Evolutionary conservation across 805 yeast species (phyloP), one percentile per base, ranked within the genome.

Genomic region (Priceomyces medius): DNA sequence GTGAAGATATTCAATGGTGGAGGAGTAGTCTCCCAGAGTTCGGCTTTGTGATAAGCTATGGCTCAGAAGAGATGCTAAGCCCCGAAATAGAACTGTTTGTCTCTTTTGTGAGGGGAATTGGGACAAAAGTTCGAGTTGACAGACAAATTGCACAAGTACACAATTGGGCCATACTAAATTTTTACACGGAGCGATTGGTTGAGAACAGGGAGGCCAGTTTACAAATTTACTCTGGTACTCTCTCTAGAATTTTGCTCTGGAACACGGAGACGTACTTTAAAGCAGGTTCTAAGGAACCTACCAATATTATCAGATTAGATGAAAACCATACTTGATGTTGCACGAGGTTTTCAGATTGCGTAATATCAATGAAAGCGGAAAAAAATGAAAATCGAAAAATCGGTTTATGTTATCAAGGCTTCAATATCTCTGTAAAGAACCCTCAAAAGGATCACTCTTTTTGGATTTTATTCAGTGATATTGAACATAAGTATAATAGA

Each of bases 131-230:
- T 8, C 63, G 64, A 37, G 49, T 66, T 10, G 64, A 65, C 43
- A 53, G 56, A 14, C 63, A 59, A 31, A 51, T 49, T 2, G 57
- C 62, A 21, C 67, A 62, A 40, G 51, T 70, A 2, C 81, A 77
- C 44, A 63, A 73, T 14, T 76, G 81, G 80, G 80, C 79, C 7
- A 53, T 77, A 20, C 43, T 70, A 4, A 54, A 59, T 3, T 67
- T 68, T 38, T 59, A 59, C 34, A 55, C 73, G 2, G 80, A 74
- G 36, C 63, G 72, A 34, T 54, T 60, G 3, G 63, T 66, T 33
- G 72, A 67, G 20, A 74, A 66, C 38, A 66, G 76, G 41, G 73
- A 69, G 38, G 68, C 59, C 21, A 72, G 76, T 21, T 53, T 74
- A 14, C 66, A 68, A 31, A 43, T 56, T 2, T 51, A 66, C 29